These are phyloP conservation scores for Aspergillus kassunensis DNA, from an alignment of 495 filamentous ascomycete genomes.

Conservation along the genomic window DNA sequence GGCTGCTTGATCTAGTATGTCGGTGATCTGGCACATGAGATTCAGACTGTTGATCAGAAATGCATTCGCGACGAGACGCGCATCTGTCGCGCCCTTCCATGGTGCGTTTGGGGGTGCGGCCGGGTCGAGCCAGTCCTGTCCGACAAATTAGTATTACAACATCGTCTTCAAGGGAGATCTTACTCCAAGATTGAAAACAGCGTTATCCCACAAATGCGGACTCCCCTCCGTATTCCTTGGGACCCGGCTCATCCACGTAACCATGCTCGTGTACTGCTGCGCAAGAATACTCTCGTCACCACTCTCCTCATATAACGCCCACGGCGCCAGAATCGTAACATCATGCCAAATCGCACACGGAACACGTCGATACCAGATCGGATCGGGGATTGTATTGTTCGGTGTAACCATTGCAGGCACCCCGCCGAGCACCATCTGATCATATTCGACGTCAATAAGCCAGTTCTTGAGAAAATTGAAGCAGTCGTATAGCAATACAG, in stretches of 20 bases:
- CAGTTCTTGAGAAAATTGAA: too few species aligned
- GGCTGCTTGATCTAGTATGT: constrained; percentile 21
- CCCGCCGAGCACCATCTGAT: too few species aligned
- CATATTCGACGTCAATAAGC: too few species aligned
- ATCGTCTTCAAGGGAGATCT: background rate
- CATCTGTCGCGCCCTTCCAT: constrained; percentile 26
- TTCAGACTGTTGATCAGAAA: constrained; percentile 45
- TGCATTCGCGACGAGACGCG: constrained; percentile 45
- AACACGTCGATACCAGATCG: too few species aligned
- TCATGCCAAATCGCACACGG: constrained; percentile 53
- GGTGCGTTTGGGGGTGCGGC: background rate
- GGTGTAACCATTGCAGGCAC: too few species aligned
- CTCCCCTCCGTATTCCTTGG: background rate
- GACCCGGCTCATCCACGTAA: background rate
- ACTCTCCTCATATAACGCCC: constrained; percentile 39
- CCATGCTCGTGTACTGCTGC: background rate
- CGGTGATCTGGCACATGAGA: constrained; percentile 22
- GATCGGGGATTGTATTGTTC: too few species aligned
- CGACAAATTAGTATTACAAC: background rate
- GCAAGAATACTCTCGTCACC: constrained; percentile 13
- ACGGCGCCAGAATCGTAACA: constrained; percentile 42
- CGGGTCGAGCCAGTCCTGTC: background rate
- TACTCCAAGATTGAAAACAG: background rate
- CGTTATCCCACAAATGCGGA: background rate
- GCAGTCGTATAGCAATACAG: too few species aligned